Base-by-base conservation (phyloP, 257 asterid genomes). In the Pogostemon cablin region DNA sequence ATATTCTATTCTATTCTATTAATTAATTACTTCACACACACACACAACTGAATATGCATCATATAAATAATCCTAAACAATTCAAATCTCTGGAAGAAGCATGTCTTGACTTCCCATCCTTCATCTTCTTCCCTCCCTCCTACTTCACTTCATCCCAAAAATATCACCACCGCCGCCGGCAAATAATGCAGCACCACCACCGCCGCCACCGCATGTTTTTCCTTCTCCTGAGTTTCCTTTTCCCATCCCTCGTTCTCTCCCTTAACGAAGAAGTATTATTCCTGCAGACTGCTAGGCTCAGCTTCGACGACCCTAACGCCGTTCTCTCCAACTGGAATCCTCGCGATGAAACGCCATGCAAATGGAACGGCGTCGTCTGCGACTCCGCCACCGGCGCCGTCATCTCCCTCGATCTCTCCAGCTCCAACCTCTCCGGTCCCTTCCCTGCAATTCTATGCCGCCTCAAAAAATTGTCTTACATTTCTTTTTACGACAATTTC, bases 401-500 rank as follows among this genome's bases (percentile, higher is more conserved):
- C 15, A 73, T 73, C 11, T 74, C 90, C 4, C 74, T 91, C 4
- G 92, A 91, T 81, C 90, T 91, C 61, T 80, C 91, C 54, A 80
- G 84, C 63, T 84, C 93, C 17, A 85, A 84, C 50, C 79, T 91
- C 65, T 89, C 85, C 25, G 98, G 98, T 11, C 92, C 93, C 4
- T 91, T 91, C 55, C 93, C 96, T 4, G 63, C 83, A 5, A 62
- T 82, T 35, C 84, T 91, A 65, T 91, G 98, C 78, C 86, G 82
- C 49, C 75, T 91, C 9, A 68, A 57, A 15, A 73, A 69, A 56
- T 72, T 91, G 0, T 74, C 86, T 0, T 86, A 12, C 72, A 43
- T 91, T 37, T 89, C 98, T 0, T 71, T 91, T 46, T 87, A 76
- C 75, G 91, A 91, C 64, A 89, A 91, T 44, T 82, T 80, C 58